These are phyloP conservation scores for Ganoderma boninense DNA, from an alignment of 1,284 basidiomycete species.

Conservation along the genomic window DNA sequence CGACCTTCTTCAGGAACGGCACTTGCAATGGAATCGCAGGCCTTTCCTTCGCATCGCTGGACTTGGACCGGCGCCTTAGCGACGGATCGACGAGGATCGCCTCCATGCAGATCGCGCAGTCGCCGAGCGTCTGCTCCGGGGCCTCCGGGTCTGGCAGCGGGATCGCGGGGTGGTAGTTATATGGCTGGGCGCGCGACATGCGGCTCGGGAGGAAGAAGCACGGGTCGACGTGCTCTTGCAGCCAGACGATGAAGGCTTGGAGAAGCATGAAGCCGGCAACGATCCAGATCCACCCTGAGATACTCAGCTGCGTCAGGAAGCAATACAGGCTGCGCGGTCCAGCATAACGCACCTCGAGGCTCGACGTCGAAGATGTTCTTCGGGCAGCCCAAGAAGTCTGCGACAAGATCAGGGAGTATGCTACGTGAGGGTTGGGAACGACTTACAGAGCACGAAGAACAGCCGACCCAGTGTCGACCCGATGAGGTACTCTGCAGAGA, in stretches of 20 bases:
- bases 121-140: conserved; percentile 76
- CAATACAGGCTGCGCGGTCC: conserved; percentile 9
- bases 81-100: conserved; percentile 68
- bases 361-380: conserved; percentile 87
- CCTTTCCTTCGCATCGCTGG: conserved; percentile 41
- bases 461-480: conserved; percentile 80
- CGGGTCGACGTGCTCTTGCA: conserved; percentile 83
- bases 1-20: conserved; percentile 46
- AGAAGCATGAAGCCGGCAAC: conserved; percentile 69
- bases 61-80: conserved; percentile 38
- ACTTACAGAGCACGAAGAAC: conserved; percentile 80
- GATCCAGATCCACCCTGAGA: conserved; percentile 72
- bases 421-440: neutral
- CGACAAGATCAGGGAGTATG: conserved; percentile 4
- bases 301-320: neutral
- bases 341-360: conserved; percentile 59
- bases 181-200: conserved; percentile 63
- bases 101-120: conserved; percentile 94
- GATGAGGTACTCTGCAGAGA: conserved; percentile 77
- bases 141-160: conserved; percentile 77
- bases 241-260: conserved; percentile 72
- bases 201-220: conserved; percentile 75
- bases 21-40: conserved; percentile 29
- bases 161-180: conserved; percentile 87
- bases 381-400: conserved; percentile 85